A percentile compares a stretch with the other conserved stretches of the same genome.
phyloP scores from a whole-genome alignment of 441 rosid species.

The Kokia cookei region DNA sequence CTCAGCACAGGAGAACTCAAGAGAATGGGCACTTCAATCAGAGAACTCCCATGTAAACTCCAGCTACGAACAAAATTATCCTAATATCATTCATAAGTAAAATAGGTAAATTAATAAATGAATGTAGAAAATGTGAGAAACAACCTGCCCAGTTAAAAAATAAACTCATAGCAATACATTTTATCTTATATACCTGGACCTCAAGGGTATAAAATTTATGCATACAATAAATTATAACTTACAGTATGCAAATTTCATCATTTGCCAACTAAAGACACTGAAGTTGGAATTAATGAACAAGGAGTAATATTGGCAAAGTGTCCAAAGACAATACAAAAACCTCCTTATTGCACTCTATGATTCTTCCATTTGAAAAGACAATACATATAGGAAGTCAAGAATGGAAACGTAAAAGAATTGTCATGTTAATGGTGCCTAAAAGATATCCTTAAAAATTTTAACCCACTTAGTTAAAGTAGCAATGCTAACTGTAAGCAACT shows the following conservation, averaged over 20 bases:
- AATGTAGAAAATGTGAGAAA: background rate
- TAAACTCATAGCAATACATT: background rate
- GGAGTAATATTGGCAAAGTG: background rate
- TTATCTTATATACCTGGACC: background rate
- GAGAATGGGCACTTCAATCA: constrained; percentile 69
- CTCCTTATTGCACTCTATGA: background rate
- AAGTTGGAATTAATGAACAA: background rate
- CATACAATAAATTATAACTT: background rate
- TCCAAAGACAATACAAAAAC: background rate
- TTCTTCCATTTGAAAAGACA: background rate
- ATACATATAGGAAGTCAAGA: background rate
- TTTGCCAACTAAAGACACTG: background rate
- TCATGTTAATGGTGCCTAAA: background rate
- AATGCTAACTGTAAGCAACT: background rate
- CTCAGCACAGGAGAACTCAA: constrained; percentile 51
- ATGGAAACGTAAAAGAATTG: background rate
- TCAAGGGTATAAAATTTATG: background rate
- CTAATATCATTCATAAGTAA: constrained; percentile 32
- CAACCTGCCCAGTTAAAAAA: background rate
- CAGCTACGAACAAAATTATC: constrained; percentile 81
- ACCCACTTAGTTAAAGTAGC: background rate
- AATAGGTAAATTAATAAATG: background rate
- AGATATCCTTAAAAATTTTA: background rate
- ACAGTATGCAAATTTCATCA: background rate
- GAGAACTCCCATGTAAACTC: constrained; percentile 47